A percentile compares a stretch with the other conserved stretches of the same genome.
Conservation (phyloP, 2,329 filamentous ascomycete genomes). For the Trichoderma semiorbis region DNA sequence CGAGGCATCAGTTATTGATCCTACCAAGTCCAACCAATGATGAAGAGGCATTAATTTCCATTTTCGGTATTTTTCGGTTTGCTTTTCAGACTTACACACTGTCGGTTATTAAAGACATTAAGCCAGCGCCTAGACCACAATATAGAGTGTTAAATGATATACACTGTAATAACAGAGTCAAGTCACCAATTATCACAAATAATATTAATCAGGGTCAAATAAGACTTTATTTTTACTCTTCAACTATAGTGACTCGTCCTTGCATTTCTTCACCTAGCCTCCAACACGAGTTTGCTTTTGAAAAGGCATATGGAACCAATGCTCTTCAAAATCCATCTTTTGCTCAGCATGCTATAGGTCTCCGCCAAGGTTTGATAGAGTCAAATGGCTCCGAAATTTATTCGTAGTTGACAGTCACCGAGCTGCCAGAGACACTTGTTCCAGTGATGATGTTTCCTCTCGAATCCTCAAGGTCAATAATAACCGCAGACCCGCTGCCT, state of each 20-base stretch:
- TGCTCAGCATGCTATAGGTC: neutral
- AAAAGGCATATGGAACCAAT: neutral
- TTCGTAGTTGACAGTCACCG: neutral
- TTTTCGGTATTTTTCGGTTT: too few relatives aligned
- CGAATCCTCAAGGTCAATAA: neutral
- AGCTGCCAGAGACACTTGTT: neutral
- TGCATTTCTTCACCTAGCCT: neutral
- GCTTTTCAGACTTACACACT: too few relatives aligned
- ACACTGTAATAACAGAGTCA: neutral
- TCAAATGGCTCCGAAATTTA: neutral
- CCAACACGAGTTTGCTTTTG: neutral
- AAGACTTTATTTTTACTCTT: neutral
- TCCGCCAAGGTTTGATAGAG: neutral
- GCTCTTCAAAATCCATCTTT: neutral
- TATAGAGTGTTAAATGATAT: neutral
- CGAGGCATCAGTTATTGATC: neutral
- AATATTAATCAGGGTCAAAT: neutral
- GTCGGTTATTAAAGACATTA: too few relatives aligned
- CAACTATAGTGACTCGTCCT: neutral
- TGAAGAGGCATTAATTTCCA: neutral
- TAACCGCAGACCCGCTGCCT: neutral
- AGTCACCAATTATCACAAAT: neutral
- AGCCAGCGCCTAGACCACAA: too few relatives aligned
- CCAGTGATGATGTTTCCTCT: neutral
- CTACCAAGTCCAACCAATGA: neutral